Percentiles rank a stretch among this genome's conserved stretches.
phyloP scores from a whole-genome alignment of 2,329 filamentous ascomycete species.

The Anisogramma anomala region DNA sequence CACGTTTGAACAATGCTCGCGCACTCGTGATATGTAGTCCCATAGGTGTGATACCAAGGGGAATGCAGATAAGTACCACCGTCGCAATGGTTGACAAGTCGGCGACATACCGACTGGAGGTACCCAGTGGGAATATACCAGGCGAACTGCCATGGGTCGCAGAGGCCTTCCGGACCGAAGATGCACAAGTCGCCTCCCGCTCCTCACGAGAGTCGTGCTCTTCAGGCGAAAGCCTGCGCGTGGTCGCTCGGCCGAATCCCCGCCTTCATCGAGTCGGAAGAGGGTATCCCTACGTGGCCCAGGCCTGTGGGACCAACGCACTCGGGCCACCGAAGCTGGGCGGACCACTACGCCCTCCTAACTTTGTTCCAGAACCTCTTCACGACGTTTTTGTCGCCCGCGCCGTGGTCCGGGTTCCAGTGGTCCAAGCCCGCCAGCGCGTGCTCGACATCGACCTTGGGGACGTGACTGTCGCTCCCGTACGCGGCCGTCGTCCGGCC shows the following conservation, averaged over 20 bases:
- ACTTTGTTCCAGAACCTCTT: conserved; percentile 56
- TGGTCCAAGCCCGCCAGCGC: conserved; percentile 44
- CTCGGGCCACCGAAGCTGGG: conserved; percentile 9
- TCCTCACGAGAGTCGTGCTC: background rate
- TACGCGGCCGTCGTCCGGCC: conserved; percentile 24
- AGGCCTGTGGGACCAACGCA: background rate
- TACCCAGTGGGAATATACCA: no score
- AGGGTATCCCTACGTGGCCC: background rate
- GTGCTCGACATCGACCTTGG: conserved; percentile 43
- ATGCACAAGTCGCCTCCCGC: background rate
- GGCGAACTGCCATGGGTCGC: no score
- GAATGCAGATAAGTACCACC: no score
- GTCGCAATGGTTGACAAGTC: no score
- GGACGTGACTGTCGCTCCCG: conserved; percentile 24
- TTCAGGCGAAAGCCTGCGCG: no score
- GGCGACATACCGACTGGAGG: no score
- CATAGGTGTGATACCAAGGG: no score
- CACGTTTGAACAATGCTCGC: no score
- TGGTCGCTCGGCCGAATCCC: no score
- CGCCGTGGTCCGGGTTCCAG: conserved; percentile 29
- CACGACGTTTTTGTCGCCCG: conserved; percentile 42
- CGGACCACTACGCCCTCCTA: conserved; percentile 27
- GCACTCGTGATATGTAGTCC: no score
- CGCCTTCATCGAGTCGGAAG: background rate
- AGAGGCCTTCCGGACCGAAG: no score